These are phyloP conservation scores for Colletotrichum godetiae DNA, from an alignment of 2,329 filamentous ascomycete species.

Conservation along the genomic window DNA sequence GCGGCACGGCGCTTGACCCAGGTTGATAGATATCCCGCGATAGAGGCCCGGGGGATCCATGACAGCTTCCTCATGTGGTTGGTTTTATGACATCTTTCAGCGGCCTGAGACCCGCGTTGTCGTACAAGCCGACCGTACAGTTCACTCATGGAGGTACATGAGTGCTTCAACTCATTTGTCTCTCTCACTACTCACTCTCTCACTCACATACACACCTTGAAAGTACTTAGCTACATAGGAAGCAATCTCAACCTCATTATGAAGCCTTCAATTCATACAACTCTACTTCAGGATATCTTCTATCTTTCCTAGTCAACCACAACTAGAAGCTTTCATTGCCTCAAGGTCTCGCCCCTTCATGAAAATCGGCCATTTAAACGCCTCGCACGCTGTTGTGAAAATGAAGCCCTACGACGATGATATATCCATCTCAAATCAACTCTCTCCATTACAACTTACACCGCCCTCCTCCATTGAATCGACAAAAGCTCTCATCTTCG, in stretches of 20 bases:
- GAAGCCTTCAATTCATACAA: background rate
- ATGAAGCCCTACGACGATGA: background rate
- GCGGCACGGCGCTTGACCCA: constrained; percentile 8
- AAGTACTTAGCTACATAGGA: too few species aligned
- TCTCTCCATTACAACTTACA: background rate
- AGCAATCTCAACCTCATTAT: too few species aligned
- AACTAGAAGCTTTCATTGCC: too few species aligned
- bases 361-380: constrained; percentile 6
- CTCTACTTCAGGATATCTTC: background rate
- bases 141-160: too few species aligned
- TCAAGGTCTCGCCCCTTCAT: background rate
- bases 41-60: too few species aligned
- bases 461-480: background rate
- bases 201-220: too few species aligned
- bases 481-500: background rate
- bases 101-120: too few species aligned
- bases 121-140: too few species aligned
- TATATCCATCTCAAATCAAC: constrained; percentile 5
- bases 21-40: background rate
- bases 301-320: background rate
- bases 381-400: background rate
- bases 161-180: background rate
- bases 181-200: too few species aligned
- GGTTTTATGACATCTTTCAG: too few species aligned
- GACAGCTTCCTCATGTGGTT: too few species aligned